phyloP scores from a whole-genome alignment of 139 green algal species.

The Tetradesmus obliquus region DNA sequence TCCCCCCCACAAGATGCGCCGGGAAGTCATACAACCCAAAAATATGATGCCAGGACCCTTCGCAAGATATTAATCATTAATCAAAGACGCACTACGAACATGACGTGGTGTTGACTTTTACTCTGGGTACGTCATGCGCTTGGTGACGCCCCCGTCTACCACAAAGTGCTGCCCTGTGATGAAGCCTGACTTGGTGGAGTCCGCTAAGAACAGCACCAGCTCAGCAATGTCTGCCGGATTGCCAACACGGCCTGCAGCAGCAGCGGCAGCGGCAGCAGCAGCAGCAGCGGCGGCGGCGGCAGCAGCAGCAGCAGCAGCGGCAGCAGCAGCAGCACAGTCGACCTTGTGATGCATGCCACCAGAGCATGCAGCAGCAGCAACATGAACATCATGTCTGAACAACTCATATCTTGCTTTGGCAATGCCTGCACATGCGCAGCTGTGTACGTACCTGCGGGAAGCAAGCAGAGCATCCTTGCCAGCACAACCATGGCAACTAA shows the following conservation, averaged over 20 bases:
- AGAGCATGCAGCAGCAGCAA: no score
- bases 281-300: background rate
- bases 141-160: conserved; percentile 64
- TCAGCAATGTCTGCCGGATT: conserved; percentile 57
- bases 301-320: background rate
- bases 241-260: conserved; percentile 58
- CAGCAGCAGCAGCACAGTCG: background rate
- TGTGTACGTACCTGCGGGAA: no score
- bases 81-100: no score
- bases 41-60: no score
- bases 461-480: no score
- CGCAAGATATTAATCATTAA: no score
- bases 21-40: no score
- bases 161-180: conserved; percentile 71
- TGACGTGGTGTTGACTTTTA: background rate
- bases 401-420: no score
- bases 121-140: conserved; percentile 70
- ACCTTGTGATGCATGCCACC: background rate
- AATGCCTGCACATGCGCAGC: no score
- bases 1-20: no score
- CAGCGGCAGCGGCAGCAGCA: background rate
- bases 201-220: conserved; percentile 64
- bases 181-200: conserved; percentile 51
- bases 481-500: no score
- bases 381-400: no score